Evolutionary conservation across 1,284 basidiomycete genomes (phyloP), one percentile per base, ranked within the genome.

Genomic region (Apiotrichum gamsii): DNA sequence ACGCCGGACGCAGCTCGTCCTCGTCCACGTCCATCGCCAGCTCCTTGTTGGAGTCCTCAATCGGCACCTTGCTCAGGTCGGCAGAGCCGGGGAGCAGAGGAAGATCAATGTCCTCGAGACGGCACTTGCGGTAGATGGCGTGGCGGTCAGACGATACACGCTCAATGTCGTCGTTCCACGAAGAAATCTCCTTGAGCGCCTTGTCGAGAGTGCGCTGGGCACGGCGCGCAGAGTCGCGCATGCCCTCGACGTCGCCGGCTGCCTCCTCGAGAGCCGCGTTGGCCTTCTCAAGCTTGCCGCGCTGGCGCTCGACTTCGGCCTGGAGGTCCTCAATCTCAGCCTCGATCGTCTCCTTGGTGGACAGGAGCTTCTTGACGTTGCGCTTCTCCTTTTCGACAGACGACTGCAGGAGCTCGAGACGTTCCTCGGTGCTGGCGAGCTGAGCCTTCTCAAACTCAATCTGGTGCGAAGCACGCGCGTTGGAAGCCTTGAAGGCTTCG

Each of bases 131-230:
- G 69, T 95, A 98, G 45, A 90, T 81, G 0, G 82, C 77, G 16
- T 90, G 87, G 21, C 95, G 79, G 61, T 97, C 91, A 16, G 90
- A 77, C 0, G 83, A 86, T 11, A 87, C 73, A 61, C 88, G 89
- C 71, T 93, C 90, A 51, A 97, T 96, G 62, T 91, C 85, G 66
- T 94, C 90, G 61, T 94, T 95, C 88, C 82, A 85, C 15, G 75
- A 75, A 1, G 86, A 82, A 47, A 97, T 90, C 66, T 97, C 91
- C 72, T 96, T 97, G 54, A 91, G 69, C 1, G 83, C 82, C 55
- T 85, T 82, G 64, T 98, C 94, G 29, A 97, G 77, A 0, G 79
- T 78, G 57, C 85, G 87, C 10, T 80, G 76, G 0, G 87, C 81
- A 59, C 84, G 87, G 15, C 75, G 67, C 5, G 84, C 80, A 1